phyloP scores from a whole-genome alignment of 2,329 filamentous ascomycete genomes.

The Fusarium anthophilum region DNA sequence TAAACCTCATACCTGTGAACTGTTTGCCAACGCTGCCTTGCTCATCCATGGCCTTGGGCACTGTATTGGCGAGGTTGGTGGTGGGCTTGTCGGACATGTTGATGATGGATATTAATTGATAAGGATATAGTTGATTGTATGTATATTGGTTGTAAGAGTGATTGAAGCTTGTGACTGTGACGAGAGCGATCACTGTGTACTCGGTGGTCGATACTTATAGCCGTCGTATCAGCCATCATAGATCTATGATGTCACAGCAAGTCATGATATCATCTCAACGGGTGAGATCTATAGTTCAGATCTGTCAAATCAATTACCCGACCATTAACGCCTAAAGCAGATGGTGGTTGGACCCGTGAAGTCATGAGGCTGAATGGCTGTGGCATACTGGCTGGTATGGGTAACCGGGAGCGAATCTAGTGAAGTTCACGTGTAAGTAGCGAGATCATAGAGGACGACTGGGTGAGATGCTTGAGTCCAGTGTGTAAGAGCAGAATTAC shows the following conservation, averaged over 20 bases:
- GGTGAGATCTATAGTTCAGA: background rate
- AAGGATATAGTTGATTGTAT: background rate
- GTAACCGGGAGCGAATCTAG: background rate
- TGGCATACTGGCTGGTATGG: accelerated
- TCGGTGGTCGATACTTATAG: background rate
- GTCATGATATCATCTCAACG: background rate
- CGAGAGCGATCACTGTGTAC: accelerated
- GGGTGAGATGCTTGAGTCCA: accelerated
- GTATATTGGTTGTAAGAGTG: background rate
- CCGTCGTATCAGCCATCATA: background rate
- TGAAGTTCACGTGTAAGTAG: background rate
- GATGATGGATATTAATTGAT: accelerated
- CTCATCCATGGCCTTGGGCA: constrained; percentile 57
- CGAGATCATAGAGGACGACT: accelerated
- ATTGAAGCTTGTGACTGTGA: background rate
- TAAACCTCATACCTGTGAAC: constrained; percentile 55
- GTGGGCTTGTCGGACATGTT: constrained; percentile 30
- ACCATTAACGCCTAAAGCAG: accelerated
- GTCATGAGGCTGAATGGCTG: background rate
- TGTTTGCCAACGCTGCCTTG: constrained; percentile 63
- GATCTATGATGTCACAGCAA: background rate
- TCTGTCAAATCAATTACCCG: background rate
- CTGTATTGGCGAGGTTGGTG: background rate
- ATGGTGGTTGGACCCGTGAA: background rate
- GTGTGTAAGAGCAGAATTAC: accelerated